A percentile compares a stretch with the other conserved stretches of the same genome.
These are phyloP conservation scores for Croton setiger DNA, from an alignment of 441 rosid genomes.

Conservation along the genomic window DNA sequence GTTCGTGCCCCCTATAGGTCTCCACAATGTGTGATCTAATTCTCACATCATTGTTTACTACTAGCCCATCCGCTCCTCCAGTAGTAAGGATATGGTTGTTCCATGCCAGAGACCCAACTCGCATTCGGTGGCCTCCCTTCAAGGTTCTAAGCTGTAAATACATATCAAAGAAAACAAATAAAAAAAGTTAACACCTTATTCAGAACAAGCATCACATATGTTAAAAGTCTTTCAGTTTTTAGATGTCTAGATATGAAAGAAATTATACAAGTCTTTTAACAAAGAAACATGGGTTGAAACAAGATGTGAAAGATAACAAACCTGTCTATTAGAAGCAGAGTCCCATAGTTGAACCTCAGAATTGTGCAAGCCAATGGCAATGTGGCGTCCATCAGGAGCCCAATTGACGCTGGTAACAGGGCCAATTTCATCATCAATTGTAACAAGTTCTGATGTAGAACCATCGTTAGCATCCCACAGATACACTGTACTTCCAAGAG, in stretches of 20 bases:
- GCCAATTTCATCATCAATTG: constrained; percentile 61
- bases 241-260: too few species aligned
- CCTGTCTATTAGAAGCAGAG: constrained; percentile 48
- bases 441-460: constrained; percentile 66
- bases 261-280: too few species aligned
- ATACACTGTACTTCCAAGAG: constrained; percentile 57
- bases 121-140: constrained; percentile 33
- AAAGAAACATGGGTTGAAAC: too few species aligned
- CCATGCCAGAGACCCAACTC: constrained; percentile 57
- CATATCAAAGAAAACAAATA: background rate
- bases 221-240: too few species aligned
- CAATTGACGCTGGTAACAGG: constrained; percentile 73
- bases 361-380: constrained; percentile 67
- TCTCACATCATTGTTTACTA: constrained; percentile 43
- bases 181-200: too few species aligned
- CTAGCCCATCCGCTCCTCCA: constrained; percentile 38
- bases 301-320: background rate
- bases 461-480: constrained; percentile 67
- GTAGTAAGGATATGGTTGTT: constrained; percentile 37
- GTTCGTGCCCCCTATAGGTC: constrained; percentile 44
- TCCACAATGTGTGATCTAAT: constrained; percentile 43
- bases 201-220: too few species aligned
- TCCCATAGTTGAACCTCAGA: constrained; percentile 76
- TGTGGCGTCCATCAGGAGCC: constrained; percentile 78
- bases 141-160: constrained; percentile 33